Conservation (phyloP, 2,329 filamentous ascomycete species). For the Fusarium hostae region DNA sequence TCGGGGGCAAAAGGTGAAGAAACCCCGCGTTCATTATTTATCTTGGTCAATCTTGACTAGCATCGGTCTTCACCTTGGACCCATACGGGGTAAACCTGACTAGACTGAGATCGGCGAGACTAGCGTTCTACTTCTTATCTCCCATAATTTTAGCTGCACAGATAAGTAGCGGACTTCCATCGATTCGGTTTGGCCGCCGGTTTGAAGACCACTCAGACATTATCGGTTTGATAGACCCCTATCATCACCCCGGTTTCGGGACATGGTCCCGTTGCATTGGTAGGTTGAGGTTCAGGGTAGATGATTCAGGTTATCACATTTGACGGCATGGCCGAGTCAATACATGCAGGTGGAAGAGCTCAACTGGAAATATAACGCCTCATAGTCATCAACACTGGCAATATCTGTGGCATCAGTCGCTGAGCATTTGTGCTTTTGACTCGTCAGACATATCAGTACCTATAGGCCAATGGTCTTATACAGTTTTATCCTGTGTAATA, state of each 20-base stretch:
- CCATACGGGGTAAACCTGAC: conserved; percentile 17
- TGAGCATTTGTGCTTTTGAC: background rate
- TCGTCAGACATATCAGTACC: background rate
- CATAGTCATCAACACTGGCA: background rate
- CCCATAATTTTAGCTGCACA: background rate
- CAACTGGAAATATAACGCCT: background rate
- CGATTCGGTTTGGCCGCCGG: background rate
- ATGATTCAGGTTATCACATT: background rate
- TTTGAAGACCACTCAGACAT: background rate
- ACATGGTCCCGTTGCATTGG: background rate
- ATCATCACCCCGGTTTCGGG: background rate
- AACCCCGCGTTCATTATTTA: background rate
- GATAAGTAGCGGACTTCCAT: background rate
- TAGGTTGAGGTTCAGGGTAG: background rate
- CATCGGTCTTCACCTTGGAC: background rate
- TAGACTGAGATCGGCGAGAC: conserved; percentile 1
- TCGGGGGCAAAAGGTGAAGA: background rate
- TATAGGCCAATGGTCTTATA: background rate
- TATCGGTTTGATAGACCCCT: background rate
- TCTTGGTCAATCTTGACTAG: conserved; percentile 2
- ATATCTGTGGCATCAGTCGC: background rate
- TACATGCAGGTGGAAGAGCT: background rate
- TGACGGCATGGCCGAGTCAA: background rate
- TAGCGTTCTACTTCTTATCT: background rate
- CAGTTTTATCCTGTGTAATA: background rate